Evolutionary conservation across 768 basidiomycete species (phyloP), one percentile per base, ranked within the genome.

Genomic region (Russula vinacea): DNA sequence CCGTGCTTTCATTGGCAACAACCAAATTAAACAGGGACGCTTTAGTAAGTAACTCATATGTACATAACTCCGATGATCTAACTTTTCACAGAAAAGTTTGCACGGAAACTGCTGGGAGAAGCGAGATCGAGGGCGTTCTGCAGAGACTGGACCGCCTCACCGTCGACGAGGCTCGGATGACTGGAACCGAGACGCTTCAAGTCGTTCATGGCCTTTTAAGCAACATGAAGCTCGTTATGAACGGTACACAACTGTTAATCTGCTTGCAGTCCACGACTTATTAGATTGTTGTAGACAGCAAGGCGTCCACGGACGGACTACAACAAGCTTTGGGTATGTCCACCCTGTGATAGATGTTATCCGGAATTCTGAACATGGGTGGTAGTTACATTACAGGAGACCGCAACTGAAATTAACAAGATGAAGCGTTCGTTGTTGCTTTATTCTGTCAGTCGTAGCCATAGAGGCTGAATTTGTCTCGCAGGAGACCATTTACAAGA

Each of bases 1-100:
- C 60, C 10, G 42, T 60, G 16, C 60, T 54, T 56, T 40, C 55
- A 17, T 24, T 56, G 9, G 55, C 55, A 11, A 56, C 39, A 22
- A 56, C 8, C 55, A 56, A 17, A 56, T 49, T 2, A 51, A 22
- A 2, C 39, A 56, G 10, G 62, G 55, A 6, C 54, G 37, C 3
- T 1, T 56, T 3, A 56, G 55, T 19, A 5, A 29, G 29, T 29
- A 2, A 5, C 29, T 29, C 29, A 2, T 29, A 5, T 2, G 29
- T 29, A 29, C 29, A 29, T 29, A 29, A 29, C 29, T 29, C 29
- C 5, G 29, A 29, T 29, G 2, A 29, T 29, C 29, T n/a, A n/a
- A 29, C 29, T 29, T 29, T 29, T 5, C 29, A 5, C 7, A 56
- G 39, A 40, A 39, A 56, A 17, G 11, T 56, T n/a, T 29, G 39